These are phyloP conservation scores for Populus deltoides DNA, from an alignment of 345 rosid genomes.

Conservation along the genomic window DNA sequence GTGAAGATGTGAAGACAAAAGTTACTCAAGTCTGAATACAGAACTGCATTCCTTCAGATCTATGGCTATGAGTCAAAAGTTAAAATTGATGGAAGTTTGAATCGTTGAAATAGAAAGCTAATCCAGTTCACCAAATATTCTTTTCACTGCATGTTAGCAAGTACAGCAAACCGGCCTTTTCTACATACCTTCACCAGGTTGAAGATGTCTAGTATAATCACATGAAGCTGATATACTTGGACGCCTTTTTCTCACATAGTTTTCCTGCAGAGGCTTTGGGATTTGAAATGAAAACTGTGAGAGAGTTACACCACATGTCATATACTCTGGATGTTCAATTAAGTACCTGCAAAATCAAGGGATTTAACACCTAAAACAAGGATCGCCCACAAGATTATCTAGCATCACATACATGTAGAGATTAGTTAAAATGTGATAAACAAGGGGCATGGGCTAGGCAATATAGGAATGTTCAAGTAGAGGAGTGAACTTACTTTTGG, in stretches of 20 bases:
- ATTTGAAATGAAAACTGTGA: constrained; percentile 71
- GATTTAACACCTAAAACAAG: not conserved
- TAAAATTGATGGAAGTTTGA: not conserved
- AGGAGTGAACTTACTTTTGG: constrained; percentile 53
- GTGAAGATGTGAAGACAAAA: not conserved
- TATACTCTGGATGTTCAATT: constrained; percentile 51
- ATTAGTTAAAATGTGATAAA: not conserved
- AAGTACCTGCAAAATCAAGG: constrained; percentile 47
- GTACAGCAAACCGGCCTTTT: not conserved
- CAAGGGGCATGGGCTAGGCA: not conserved
- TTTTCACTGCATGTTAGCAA: not conserved
- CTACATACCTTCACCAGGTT: constrained; percentile 44
- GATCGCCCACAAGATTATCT: not conserved
- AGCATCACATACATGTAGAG: not conserved
- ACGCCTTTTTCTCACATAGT: constrained; percentile 70
- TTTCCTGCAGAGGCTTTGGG: constrained; percentile 65
- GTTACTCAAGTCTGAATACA: not conserved
- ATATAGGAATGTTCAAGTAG: not conserved
- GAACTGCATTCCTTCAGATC: not conserved
- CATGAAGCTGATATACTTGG: constrained; percentile 29
- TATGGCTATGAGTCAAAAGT: not conserved
- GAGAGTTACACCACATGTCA: constrained; percentile 39
- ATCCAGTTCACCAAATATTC: not conserved
- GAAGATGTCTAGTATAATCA: constrained; percentile 31
- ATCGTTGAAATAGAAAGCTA: not conserved